phyloP scores from a whole-genome alignment of 2,329 filamentous ascomycete genomes.

The Aspergillus sp. region DNA sequence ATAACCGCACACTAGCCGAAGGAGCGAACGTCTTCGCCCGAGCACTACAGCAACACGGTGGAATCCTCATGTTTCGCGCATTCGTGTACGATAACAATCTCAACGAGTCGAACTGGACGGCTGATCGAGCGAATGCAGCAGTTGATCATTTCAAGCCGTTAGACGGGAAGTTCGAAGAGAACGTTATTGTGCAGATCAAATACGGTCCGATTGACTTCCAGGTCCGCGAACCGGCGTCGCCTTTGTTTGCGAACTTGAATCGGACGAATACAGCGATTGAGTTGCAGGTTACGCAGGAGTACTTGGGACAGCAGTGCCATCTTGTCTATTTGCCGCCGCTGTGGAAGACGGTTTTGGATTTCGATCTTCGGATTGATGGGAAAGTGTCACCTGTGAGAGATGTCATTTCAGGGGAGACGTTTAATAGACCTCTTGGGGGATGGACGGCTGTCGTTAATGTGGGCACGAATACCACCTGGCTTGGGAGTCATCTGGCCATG shows the following conservation, averaged over 20 bases:
- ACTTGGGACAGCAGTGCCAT: slow-evolving; percentile 64
- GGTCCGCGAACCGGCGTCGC: slow-evolving; percentile 60
- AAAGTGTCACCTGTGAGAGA: slow-evolving; percentile 52
- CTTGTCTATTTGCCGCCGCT: slow-evolving; percentile 61
- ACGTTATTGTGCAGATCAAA: slow-evolving; percentile 67
- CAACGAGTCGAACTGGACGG: slow-evolving; percentile 55
- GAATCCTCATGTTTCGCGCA: slow-evolving; percentile 63
- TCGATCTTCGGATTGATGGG: slow-evolving; percentile 57
- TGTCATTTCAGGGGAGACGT: slow-evolving; percentile 25
- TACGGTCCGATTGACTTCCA: slow-evolving; percentile 70
- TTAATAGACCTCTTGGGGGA: slow-evolving; percentile 52
- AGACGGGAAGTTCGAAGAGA: slow-evolving; percentile 61
- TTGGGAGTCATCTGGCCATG: slow-evolving; percentile 64
- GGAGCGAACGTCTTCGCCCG: slow-evolving; percentile 63
- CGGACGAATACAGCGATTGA: slow-evolving; percentile 53
- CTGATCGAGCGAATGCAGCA: slow-evolving; percentile 63
- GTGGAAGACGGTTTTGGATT: slow-evolving; percentile 63
- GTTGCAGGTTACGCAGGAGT: slow-evolving; percentile 62
- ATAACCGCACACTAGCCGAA: slow-evolving; percentile 62
- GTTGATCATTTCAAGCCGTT: slow-evolving; percentile 60
- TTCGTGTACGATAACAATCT: slow-evolving; percentile 61
- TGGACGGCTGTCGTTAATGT: slow-evolving; percentile 63
- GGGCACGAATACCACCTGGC: slow-evolving; percentile 59
- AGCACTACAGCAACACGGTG: slow-evolving; percentile 51
- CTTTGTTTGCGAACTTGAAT: slow-evolving; percentile 52